Conservation (phyloP, 768 basidiomycete species). For the Mycena indigotica region DNA sequence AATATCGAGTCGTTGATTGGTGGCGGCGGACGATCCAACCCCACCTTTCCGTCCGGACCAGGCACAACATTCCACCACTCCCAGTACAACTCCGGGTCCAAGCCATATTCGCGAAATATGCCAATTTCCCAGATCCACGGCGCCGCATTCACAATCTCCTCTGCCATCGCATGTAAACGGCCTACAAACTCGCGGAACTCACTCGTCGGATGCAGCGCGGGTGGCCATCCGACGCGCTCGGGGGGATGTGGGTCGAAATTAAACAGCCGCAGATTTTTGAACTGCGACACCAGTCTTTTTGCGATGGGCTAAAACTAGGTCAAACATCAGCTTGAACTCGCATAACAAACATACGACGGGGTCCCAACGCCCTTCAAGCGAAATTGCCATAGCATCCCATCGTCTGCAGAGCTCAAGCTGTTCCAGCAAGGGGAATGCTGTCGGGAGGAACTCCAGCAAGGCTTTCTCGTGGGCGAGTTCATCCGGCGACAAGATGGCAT, state of each 20-base stretch:
- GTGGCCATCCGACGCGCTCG: not conserved
- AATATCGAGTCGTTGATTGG: too few relatives aligned
- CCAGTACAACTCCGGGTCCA: too few relatives aligned
- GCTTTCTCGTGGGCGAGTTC: not conserved
- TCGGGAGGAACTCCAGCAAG: not conserved
- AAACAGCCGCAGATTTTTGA: not conserved
- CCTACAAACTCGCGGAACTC: not conserved
- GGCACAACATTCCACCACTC: too few relatives aligned
- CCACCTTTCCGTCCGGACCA: too few relatives aligned
- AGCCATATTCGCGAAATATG: too few relatives aligned
- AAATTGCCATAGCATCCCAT: not conserved
- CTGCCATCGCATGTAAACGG: too few relatives aligned
- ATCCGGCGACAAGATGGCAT: not conserved
- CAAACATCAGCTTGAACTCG: not conserved
- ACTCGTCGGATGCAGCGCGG: not conserved
- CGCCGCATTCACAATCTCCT: too few relatives aligned
- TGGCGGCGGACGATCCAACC: too few relatives aligned
- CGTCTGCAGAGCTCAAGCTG: not conserved
- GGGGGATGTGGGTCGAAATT: not conserved
- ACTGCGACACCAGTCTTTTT: not conserved
- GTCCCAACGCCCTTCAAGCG: not conserved
- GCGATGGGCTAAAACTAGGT: not conserved
- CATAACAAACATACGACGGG: not conserved
- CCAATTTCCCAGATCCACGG: too few relatives aligned
- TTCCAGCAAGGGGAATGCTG: not conserved